These are phyloP conservation scores for Senna siamea DNA, from an alignment of 306 rosid genomes.

Conservation along the genomic window DNA sequence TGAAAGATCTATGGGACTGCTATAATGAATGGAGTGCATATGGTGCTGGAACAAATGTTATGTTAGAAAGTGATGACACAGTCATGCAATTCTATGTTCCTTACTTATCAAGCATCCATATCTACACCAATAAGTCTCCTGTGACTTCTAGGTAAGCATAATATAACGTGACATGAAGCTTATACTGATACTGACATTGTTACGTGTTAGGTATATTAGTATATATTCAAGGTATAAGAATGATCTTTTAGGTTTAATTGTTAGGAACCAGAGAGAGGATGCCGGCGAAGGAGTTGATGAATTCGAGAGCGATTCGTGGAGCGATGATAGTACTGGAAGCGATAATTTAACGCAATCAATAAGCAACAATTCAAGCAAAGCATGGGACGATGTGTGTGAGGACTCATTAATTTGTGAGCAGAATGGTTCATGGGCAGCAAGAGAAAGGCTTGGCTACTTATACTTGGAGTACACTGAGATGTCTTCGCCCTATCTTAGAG, in stretches of 20 bases:
- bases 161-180: no score
- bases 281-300: slow-evolving; percentile 43
- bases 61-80: slow-evolving; percentile 48
- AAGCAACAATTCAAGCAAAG: slow-evolving; percentile 72
- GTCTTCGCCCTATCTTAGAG: slow-evolving; percentile 68
- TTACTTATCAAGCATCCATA: slow-evolving; percentile 75
- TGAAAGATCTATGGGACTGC: slow-evolving; percentile 71
- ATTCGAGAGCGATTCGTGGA: slow-evolving; percentile 74
- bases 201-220: no score
- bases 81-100: slow-evolving; percentile 70
- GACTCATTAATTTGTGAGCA: slow-evolving; percentile 64
- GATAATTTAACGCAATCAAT: slow-evolving; percentile 61
- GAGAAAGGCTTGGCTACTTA: slow-evolving; percentile 63
- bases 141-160: slow-evolving; percentile 54
- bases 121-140: slow-evolving; percentile 57
- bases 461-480: slow-evolving; percentile 62
- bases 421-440: slow-evolving; percentile 53
- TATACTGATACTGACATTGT: no score
- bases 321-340: slow-evolving; percentile 69
- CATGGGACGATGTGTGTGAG: slow-evolving; percentile 72
- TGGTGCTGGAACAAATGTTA: slow-evolving; percentile 63
- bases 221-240: no score
- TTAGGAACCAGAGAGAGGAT: slow-evolving; percentile 54
- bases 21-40: slow-evolving; percentile 86
- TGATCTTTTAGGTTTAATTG: background rate